These are phyloP conservation scores for Malassezia psittaci DNA, from an alignment of 1,284 basidiomycete genomes.

Conservation along the genomic window DNA sequence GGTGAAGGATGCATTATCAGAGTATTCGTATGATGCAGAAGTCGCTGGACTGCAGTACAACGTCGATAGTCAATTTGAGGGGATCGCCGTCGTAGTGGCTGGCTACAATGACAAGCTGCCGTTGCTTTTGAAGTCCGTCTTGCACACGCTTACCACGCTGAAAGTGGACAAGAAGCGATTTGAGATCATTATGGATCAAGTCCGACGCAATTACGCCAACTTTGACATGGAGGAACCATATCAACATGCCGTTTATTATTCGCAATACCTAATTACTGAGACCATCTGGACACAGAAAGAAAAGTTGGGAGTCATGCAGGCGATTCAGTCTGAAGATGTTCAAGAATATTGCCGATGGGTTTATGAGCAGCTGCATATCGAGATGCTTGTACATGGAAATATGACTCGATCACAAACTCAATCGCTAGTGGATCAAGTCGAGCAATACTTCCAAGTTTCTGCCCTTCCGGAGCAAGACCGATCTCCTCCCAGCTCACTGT, in stretches of 20 bases:
- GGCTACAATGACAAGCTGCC: slow-evolving; percentile 93
- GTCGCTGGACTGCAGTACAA: slow-evolving; percentile 77
- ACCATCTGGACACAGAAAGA: slow-evolving; percentile 70
- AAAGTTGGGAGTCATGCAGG: slow-evolving; percentile 67
- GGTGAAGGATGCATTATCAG: slow-evolving; percentile 75
- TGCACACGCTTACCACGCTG: slow-evolving; percentile 63
- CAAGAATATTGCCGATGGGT: slow-evolving; percentile 55
- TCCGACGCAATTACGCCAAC: slow-evolving; percentile 53
- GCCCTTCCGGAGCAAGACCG: slow-evolving; percentile 42
- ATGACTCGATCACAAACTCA: slow-evolving; percentile 72
- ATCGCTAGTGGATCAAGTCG: slow-evolving; percentile 62
- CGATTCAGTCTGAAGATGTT: slow-evolving; percentile 64
- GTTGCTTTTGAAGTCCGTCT: slow-evolving; percentile 64
- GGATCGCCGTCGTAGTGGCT: slow-evolving; percentile 61
- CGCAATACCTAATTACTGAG: slow-evolving; percentile 62
- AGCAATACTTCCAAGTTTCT: slow-evolving; percentile 59
- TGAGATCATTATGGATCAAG: slow-evolving; percentile 74
- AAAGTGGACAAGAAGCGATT: slow-evolving; percentile 65
- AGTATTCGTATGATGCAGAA: slow-evolving; percentile 85
- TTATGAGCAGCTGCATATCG: slow-evolving; percentile 58
- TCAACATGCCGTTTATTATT: slow-evolving; percentile 68
- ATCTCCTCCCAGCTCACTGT: slow-evolving; percentile 27
- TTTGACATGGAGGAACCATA: slow-evolving; percentile 78
- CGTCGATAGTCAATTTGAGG: slow-evolving; percentile 60
- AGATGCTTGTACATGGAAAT: slow-evolving; percentile 76